Percentiles rank a stretch among this genome's conserved stretches.
These are phyloP conservation scores for Mycena rosella DNA, from an alignment of 768 basidiomycete genomes.

Conservation along the genomic window DNA sequence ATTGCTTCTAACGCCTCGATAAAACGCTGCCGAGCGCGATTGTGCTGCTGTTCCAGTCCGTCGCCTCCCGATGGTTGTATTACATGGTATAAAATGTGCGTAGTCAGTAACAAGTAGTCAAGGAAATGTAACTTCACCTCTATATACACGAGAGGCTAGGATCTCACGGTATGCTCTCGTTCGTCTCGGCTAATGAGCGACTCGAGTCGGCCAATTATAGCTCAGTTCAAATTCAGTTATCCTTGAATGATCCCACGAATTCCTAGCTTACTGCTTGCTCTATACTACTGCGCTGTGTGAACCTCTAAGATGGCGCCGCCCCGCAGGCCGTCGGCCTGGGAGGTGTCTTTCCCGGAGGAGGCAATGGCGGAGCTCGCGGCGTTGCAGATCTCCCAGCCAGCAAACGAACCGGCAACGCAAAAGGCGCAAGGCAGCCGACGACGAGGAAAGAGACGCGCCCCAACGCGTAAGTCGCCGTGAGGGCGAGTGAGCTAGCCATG, in stretches of 20 bases:
- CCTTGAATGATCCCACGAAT: too few species aligned
- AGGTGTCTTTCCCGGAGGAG: constrained; percentile 66
- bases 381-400: neutral
- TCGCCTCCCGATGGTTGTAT: constrained; percentile 27
- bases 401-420: neutral
- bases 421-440: constrained; percentile 35
- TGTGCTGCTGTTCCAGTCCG: constrained; percentile 24
- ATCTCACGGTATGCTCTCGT: too few species aligned
- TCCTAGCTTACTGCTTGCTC: too few species aligned
- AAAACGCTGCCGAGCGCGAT: neutral
- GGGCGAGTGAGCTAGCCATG: neutral
- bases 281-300: too few species aligned
- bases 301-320: constrained; percentile 51
- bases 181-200: too few species aligned
- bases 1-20: constrained; percentile 16
- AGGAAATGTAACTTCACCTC: constrained; percentile 14
- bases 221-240: too few species aligned
- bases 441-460: neutral
- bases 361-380: constrained; percentile 17
- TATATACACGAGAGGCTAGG: constrained; percentile 23
- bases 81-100: constrained; percentile 26
- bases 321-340: constrained; percentile 62
- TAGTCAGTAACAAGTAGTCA: constrained; percentile 22
- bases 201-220: too few species aligned
- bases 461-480: constrained; percentile 26